Conservation (phyloP, 345 rosid genomes). For the Gossypium mustelinum region DNA sequence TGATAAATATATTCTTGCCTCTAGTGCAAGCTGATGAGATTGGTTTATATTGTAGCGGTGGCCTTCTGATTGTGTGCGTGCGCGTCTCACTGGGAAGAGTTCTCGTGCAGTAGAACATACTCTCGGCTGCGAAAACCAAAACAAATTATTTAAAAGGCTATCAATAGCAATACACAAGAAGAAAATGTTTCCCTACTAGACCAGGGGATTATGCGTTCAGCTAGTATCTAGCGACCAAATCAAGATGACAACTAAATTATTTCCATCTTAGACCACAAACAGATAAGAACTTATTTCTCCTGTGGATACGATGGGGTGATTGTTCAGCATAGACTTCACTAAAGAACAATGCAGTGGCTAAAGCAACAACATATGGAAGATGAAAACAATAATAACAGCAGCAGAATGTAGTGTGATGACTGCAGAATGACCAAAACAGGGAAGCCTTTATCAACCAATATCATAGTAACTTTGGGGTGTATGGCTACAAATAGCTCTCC, state of each 20-base stretch:
- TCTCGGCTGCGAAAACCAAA: slow-evolving; percentile 61
- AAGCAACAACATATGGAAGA: not conserved
- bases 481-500: not conserved
- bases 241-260: not conserved
- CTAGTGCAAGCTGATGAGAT: not conserved
- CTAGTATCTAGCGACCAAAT: not conserved
- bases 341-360: not conserved
- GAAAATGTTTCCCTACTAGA: not conserved
- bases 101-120: slow-evolving; percentile 75
- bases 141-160: slow-evolving; percentile 5
- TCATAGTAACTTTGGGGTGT: not conserved
- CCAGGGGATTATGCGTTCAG: not conserved
- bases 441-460: slow-evolving; percentile 1
- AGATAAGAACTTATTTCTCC: not conserved
- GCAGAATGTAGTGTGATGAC: not conserved
- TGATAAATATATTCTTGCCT: not conserved
- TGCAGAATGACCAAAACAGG: not conserved
- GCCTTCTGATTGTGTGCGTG: not conserved
- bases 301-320: not conserved
- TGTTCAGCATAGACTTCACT: not conserved
- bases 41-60: not conserved
- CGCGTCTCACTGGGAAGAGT: slow-evolving; percentile 29
- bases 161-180: not conserved
- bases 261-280: not conserved
- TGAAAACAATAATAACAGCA: not conserved